Evolutionary conservation across 495 filamentous ascomycete species (phyloP).

Genomic region (Lasiosphaeria ovina): DNA sequence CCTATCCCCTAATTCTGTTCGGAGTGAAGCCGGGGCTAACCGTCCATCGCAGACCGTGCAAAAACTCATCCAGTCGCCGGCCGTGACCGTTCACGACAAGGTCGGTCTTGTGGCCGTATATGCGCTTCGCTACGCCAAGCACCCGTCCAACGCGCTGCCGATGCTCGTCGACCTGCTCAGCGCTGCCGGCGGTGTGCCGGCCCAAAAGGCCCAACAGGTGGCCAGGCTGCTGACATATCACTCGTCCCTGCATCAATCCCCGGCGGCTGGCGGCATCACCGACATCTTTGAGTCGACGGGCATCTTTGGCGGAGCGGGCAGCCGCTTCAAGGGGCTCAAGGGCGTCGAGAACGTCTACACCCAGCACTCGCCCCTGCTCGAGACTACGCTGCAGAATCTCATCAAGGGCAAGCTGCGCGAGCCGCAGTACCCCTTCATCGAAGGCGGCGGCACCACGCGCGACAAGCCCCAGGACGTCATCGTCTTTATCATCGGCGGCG

Average conservation of each 20-base stretch:
- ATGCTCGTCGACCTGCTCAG: slow-evolving; percentile 81
- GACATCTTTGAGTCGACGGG: slow-evolving; percentile 87
- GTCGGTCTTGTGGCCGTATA: slow-evolving; percentile 87
- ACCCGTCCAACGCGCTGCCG: slow-evolving; percentile 74
- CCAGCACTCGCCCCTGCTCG: slow-evolving; percentile 87
- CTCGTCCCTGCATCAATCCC: slow-evolving; percentile 71
- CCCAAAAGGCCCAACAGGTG: slow-evolving; percentile 70
- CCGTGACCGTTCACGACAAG: slow-evolving; percentile 75
- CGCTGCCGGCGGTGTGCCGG: slow-evolving; percentile 69
- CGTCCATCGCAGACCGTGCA: slow-evolving; percentile 65
- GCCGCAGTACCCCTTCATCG: slow-evolving; percentile 86
- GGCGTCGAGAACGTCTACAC: slow-evolving; percentile 99
- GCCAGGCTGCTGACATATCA: slow-evolving; percentile 78
- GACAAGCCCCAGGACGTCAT: slow-evolving; percentile 97
- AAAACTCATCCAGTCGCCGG: slow-evolving; percentile 71
- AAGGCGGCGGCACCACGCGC: slow-evolving; percentile 74
- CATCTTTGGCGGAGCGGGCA: slow-evolving; percentile 85
- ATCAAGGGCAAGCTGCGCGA: slow-evolving; percentile 86
- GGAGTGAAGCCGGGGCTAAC: not conserved
- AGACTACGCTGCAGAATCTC: slow-evolving; percentile 82
- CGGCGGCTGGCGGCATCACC: slow-evolving; percentile 62
- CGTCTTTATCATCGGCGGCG: slow-evolving; percentile 88
- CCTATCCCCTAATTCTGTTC: not conserved
- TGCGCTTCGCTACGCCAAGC: slow-evolving; percentile 84
- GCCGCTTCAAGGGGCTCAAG: slow-evolving; percentile 90